Evolutionary conservation across 2,329 filamentous ascomycete species (phyloP).

Genomic region (Dactylellina parvicollis): DNA sequence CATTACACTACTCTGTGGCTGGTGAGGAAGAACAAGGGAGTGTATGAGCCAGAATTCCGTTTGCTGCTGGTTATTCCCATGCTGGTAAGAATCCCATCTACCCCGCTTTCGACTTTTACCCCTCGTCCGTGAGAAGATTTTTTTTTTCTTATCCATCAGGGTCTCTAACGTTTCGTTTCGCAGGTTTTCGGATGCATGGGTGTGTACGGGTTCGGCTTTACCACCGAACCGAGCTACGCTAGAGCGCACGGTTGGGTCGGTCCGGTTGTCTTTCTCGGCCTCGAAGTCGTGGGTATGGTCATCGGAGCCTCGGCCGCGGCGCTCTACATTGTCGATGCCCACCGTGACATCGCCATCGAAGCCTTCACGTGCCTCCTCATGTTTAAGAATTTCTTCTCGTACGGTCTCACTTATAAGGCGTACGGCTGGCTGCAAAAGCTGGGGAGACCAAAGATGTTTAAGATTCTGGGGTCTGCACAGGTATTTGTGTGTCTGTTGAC

Average conservation of each 20-base stretch:
- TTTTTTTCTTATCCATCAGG: too few relatives aligned
- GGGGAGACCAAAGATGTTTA: constrained; percentile 74
- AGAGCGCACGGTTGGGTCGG: constrained; percentile 75
- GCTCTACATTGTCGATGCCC: constrained; percentile 90
- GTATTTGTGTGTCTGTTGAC: constrained; percentile 78
- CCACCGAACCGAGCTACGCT: constrained; percentile 67
- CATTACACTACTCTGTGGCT: constrained; percentile 77
- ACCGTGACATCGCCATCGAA: constrained; percentile 87
- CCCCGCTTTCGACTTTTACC: constrained; percentile 12
- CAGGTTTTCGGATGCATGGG: constrained; percentile 47
- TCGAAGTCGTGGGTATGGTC: constrained; percentile 89
- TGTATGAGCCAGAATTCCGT: constrained; percentile 88
- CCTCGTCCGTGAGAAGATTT: background rate
- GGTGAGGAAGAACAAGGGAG: constrained; percentile 78
- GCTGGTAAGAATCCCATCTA: constrained; percentile 75
- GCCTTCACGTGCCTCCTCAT: constrained; percentile 88
- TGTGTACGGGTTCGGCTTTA: constrained; percentile 80
- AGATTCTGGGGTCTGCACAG: constrained; percentile 78
- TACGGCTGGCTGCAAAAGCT: constrained; percentile 79
- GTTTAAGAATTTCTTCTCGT: constrained; percentile 95
- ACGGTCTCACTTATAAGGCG: constrained; percentile 82
- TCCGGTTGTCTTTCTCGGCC: constrained; percentile 81
- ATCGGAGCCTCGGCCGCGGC: constrained; percentile 86
- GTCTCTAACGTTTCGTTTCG: background rate
- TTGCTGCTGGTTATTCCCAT: constrained; percentile 84